Conservation (phyloP, 352 stramenopile species). For the Phytophthora crassamura region DNA sequence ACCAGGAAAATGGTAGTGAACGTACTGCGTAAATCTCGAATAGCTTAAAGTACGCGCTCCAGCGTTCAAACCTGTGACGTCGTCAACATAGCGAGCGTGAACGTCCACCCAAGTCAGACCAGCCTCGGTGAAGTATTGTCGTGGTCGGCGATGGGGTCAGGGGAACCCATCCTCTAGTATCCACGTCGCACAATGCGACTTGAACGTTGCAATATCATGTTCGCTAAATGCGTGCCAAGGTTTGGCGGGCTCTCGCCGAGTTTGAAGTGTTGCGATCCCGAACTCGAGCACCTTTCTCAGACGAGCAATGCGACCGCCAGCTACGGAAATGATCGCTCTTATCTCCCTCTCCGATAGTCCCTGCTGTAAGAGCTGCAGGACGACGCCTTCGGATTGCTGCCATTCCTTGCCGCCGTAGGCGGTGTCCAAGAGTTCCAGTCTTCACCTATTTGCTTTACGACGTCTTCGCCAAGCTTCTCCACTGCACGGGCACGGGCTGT, state of each 20-base stretch:
- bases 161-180: constrained; percentile 5
- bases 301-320: not conserved
- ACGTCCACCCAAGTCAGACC: too few relatives aligned
- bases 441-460: not conserved
- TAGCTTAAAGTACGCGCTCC: too few relatives aligned
- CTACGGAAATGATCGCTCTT: not conserved
- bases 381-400: constrained; percentile 4
- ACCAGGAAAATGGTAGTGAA: too few relatives aligned
- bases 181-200: not conserved
- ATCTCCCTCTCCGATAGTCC: not conserved
- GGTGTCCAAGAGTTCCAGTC: constrained; percentile 8
- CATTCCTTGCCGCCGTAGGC: not conserved
- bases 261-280: not conserved
- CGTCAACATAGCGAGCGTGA: too few relatives aligned
- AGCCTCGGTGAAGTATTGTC: too few relatives aligned
- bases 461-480: constrained; percentile 1
- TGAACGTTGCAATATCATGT: not conserved
- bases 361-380: not conserved
- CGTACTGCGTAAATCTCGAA: too few relatives aligned
- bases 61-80: too few relatives aligned
- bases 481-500: constrained; percentile 2
- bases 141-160: too few relatives aligned
- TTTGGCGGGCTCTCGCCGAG: not conserved
- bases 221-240: constrained; percentile 1
- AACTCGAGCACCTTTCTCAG: not conserved